Percentiles rank a stretch among this genome's conserved stretches.
These are phyloP conservation scores for Aspergillus texensis DNA, from an alignment of 2,329 filamentous ascomycete species.

Conservation along the genomic window DNA sequence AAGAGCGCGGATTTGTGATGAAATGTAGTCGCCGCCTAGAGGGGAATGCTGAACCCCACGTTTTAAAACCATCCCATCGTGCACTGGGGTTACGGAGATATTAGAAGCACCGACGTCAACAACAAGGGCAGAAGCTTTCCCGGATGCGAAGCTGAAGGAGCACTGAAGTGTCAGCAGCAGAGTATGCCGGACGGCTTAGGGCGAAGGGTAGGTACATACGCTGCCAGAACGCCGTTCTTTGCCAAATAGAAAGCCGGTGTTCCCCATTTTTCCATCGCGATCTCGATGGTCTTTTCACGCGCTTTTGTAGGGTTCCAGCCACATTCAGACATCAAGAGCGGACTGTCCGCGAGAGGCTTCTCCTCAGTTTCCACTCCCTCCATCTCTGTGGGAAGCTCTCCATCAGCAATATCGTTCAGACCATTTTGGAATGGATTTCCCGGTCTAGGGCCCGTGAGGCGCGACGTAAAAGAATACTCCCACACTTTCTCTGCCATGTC, in stretches of 20 bases:
- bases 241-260: conserved; percentile 93
- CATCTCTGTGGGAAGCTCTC: conserved; percentile 61
- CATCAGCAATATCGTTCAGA: conserved; percentile 68
- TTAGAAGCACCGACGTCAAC: conserved; percentile 89
- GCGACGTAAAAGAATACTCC: conserved; percentile 89
- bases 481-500: conserved; percentile 85
- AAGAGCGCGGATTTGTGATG: conserved; percentile 79
- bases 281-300: conserved; percentile 90
- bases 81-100: conserved; percentile 85
- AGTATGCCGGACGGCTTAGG: neutral
- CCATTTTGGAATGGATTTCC: conserved; percentile 74
- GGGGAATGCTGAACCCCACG: conserved; percentile 84
- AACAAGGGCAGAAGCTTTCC: conserved; percentile 90
- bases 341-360: conserved; percentile 84
- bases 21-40: conserved; percentile 86
- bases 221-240: conserved; percentile 83
- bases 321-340: conserved; percentile 89
- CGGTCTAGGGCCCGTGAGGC: conserved; percentile 76
- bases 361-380: conserved; percentile 66
- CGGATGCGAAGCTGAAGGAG: conserved; percentile 70
- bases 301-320: conserved; percentile 88
- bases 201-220: conserved; percentile 48
- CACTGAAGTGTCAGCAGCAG: neutral
- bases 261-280: conserved; percentile 97
- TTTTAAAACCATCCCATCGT: conserved; percentile 92